phyloP scores from a whole-genome alignment of 371 early-diverging fungal species.

The Syncephalis plumigaleata region DNA sequence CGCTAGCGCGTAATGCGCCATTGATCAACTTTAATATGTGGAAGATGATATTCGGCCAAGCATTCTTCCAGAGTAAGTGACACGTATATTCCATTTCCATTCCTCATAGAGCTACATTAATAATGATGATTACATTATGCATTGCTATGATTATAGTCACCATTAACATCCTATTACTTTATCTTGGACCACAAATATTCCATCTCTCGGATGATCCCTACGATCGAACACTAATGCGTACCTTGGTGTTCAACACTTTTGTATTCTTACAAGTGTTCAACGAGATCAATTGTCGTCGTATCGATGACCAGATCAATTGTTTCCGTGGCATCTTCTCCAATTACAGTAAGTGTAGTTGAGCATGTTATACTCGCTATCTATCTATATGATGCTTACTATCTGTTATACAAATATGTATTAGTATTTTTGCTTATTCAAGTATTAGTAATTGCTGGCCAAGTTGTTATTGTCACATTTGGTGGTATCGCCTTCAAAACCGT shows the following conservation, averaged over 20 bases:
- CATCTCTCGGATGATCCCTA: constrained; percentile 21
- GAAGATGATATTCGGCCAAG: constrained; percentile 81
- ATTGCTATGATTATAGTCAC: constrained; percentile 16
- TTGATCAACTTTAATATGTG: constrained; percentile 80
- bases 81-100: no score
- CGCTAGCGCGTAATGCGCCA: constrained; percentile 56
- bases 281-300: constrained; percentile 66
- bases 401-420: constrained; percentile 1
- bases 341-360: constrained; percentile 23
- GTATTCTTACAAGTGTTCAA: constrained; percentile 93
- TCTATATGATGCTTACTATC: no score
- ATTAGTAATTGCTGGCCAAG: constrained; percentile 49
- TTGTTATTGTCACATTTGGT: constrained; percentile 76
- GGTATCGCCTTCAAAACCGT: constrained; percentile 75
- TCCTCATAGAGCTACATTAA: constrained; percentile 4
- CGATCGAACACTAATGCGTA: constrained; percentile 34
- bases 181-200: constrained; percentile 43
- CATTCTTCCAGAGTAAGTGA: constrained; percentile 45
- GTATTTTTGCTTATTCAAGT: constrained; percentile 37
- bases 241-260: constrained; percentile 90
- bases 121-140: constrained; percentile 8
- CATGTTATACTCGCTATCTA: no score
- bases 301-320: constrained; percentile 61
- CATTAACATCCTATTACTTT: constrained; percentile 37
- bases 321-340: constrained; percentile 66